Conservation (phyloP, 768 basidiomycete genomes). For the Coprinopsis strossmayeri region DNA sequence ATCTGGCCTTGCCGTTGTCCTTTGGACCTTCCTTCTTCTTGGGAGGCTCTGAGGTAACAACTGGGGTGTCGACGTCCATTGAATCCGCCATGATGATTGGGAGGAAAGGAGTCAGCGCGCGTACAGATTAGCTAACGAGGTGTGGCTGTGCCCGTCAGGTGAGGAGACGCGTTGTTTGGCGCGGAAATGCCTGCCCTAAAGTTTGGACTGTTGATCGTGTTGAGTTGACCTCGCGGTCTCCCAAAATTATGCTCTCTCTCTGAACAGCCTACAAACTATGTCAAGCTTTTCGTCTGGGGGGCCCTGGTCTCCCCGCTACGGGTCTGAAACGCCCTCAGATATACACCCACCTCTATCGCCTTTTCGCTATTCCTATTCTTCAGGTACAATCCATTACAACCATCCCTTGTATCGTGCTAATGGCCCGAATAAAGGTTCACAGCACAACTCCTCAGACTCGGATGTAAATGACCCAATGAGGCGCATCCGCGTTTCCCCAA, state of each 20-base stretch:
- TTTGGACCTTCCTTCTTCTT: constrained; percentile 51
- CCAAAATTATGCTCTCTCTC: constrained; percentile 6
- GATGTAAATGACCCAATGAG: constrained; percentile 49
- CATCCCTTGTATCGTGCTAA: constrained; percentile 1
- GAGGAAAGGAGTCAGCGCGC: neutral
- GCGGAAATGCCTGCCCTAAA: constrained; percentile 23
- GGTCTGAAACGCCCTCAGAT: constrained; percentile 49
- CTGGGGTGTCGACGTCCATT: constrained; percentile 55
- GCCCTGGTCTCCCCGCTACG: constrained; percentile 56
- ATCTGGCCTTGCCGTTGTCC: constrained; percentile 66
- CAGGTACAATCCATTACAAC: constrained; percentile 33
- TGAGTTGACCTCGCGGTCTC: constrained; percentile 3
- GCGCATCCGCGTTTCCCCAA: constrained; percentile 49
- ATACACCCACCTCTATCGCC: constrained; percentile 45
- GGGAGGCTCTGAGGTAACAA: constrained; percentile 23
- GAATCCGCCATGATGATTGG: constrained; percentile 38
- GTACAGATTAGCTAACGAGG: constrained; percentile 6
- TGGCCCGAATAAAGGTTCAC: constrained; percentile 28
- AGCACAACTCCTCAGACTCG: constrained; percentile 33
- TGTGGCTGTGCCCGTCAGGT: constrained; percentile 17
- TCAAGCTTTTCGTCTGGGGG: constrained; percentile 36
- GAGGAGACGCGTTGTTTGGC: constrained; percentile 15
- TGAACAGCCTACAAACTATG: constrained; percentile 20
- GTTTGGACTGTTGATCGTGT: constrained; percentile 16
- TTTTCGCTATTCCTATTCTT: constrained; percentile 55